A percentile compares a stretch with the other conserved stretches of the same genome.
phyloP scores from a whole-genome alignment of 345 rosid genomes.

The Anastatica hierochuntica region DNA sequence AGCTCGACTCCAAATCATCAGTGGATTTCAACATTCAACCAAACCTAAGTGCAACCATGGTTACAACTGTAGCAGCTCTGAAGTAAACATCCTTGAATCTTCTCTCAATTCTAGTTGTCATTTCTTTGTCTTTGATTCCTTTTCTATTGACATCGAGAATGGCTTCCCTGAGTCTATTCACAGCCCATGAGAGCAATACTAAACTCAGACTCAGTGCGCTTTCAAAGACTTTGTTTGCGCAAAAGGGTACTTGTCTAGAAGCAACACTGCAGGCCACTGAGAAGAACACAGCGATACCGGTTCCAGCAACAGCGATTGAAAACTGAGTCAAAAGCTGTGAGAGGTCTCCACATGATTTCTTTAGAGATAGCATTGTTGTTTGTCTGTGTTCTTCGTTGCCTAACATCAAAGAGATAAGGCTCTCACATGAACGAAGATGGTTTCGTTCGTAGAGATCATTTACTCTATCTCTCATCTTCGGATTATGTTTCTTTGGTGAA shows the following conservation, averaged over 20 bases:
- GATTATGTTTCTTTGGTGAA: too few species aligned
- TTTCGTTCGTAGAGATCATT: slow-evolving; percentile 44
- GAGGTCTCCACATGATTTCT: slow-evolving; percentile 58
- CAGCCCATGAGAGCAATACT: slow-evolving; percentile 66
- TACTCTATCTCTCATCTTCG: too few species aligned
- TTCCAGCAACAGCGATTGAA: slow-evolving; percentile 69
- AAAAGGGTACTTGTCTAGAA: slow-evolving; percentile 39
- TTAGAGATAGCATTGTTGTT: slow-evolving; percentile 47
- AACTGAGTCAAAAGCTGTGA: slow-evolving; percentile 53
- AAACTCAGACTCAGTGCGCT: slow-evolving; percentile 51
- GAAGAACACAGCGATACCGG: slow-evolving; percentile 64
- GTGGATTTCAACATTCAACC: background rate
- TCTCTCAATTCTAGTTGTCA: slow-evolving; percentile 38
- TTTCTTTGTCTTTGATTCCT: slow-evolving; percentile 41
- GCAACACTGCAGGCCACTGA: slow-evolving; percentile 43
- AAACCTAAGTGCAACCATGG: slow-evolving; percentile 36
- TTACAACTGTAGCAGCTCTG: slow-evolving; percentile 53
- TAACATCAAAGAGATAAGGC: slow-evolving; percentile 62
- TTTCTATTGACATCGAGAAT: slow-evolving; percentile 34
- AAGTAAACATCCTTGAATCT: slow-evolving; percentile 55
- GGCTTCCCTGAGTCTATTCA: slow-evolving; percentile 46
- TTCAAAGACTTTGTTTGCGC: slow-evolving; percentile 41
- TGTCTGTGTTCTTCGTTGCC: slow-evolving; percentile 38
- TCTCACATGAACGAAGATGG: slow-evolving; percentile 64
- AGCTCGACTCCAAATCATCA: slow-evolving; percentile 4